These are phyloP conservation scores for Ceratobasidium sp. DNA, from an alignment of 1,284 basidiomycete genomes.

Conservation along the genomic window DNA sequence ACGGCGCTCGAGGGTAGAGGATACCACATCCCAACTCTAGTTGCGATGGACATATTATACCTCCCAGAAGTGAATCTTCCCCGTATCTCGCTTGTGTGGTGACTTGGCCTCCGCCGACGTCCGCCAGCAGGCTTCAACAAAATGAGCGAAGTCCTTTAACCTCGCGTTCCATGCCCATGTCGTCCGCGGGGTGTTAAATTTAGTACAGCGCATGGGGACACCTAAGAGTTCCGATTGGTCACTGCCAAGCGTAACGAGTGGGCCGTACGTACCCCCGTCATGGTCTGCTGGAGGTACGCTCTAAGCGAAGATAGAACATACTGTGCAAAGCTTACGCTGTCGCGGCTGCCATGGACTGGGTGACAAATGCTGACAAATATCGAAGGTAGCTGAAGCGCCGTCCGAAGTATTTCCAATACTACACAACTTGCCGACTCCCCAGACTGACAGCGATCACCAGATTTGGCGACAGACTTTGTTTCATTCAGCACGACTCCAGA, in stretches of 20 bases:
- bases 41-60: neutral
- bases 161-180: neutral
- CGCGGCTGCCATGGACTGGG: neutral
- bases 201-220: neutral
- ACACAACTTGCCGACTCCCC: too few species aligned
- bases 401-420: neutral
- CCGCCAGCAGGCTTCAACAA: neutral
- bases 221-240: neutral
- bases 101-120: neutral
- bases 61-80: neutral
- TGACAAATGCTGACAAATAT: neutral
- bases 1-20: too few species aligned
- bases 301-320: neutral
- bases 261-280: neutral
- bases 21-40: neutral
- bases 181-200: neutral
- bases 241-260: neutral
- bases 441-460: too few species aligned
- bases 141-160: neutral
- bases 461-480: too few species aligned
- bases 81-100: neutral
- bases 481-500: too few species aligned
- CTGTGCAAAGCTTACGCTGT: neutral
- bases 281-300: neutral
- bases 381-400: neutral